Evolutionary conservation across 2,329 filamentous ascomycete genomes (phyloP).

Genomic region (Gaeumannomyces tritici): DNA sequence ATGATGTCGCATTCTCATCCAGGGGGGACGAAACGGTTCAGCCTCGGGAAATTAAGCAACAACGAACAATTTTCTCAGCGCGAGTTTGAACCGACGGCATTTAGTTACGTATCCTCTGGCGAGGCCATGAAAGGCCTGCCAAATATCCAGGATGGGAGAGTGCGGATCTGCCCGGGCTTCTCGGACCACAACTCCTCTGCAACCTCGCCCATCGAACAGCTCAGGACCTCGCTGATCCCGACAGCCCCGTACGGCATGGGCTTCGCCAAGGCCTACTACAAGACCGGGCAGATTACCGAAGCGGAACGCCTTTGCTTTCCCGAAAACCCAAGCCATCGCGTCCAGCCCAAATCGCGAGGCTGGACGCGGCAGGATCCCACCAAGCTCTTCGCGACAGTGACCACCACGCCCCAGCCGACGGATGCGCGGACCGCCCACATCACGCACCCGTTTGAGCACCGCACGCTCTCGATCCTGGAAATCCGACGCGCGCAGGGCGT

Average conservation of each 20-base stretch:
- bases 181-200: conserved; percentile 57
- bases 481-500: conserved; percentile 60
- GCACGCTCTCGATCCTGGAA: conserved; percentile 57
- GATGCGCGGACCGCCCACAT: conserved; percentile 46
- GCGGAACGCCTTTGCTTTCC: conserved; percentile 31
- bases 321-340: neutral
- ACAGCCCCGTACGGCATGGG: conserved; percentile 44
- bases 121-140: conserved; percentile 54
- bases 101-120: conserved; percentile 42
- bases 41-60: conserved; percentile 50
- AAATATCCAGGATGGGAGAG: conserved; percentile 48
- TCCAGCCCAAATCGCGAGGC: conserved; percentile 9
- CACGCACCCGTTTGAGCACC: conserved; percentile 58
- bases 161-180: conserved; percentile 50
- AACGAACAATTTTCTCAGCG: conserved; percentile 45
- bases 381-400: conserved; percentile 51
- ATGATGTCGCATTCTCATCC: conserved; percentile 55
- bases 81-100: conserved; percentile 45
- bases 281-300: conserved; percentile 23
- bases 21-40: conserved; percentile 13
- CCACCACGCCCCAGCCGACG: conserved; percentile 37
- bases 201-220: conserved; percentile 26
- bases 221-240: conserved; percentile 49
- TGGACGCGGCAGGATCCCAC: conserved; percentile 32
- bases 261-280: conserved; percentile 34